Base-by-base conservation (phyloP, 805 yeast species). In the Yarrowia keelungensis region DNA sequence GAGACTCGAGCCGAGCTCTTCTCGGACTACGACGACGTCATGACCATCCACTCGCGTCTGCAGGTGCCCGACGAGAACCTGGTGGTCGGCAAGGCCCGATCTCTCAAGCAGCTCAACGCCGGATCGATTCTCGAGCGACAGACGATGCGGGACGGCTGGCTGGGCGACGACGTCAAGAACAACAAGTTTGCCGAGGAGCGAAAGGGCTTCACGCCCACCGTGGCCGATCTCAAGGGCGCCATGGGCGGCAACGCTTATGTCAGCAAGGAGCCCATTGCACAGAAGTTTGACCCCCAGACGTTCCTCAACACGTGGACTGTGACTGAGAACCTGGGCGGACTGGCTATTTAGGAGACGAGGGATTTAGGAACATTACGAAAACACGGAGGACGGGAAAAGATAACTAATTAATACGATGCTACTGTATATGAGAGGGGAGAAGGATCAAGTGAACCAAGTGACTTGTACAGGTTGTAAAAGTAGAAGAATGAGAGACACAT, bases 171-270 rank as follows among this genome's bases (percentile, higher is more conserved):
- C 10, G 65, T 59, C 51, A 59, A 45, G 42, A 59, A 26, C 51
- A 59, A 59, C 65, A n/a, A 16, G 51, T 59, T 43, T 45, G 65
- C 65, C 42, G 65, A 59, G 65, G 65, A 45, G 42, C 50, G 65
- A n/a, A 59, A 59, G 65, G 65, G 65, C 3, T 59, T 59, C 51
- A 59, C 65, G 10, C 68, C 68, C 5, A 54, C 65, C 5, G 68
- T 65, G 12, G 42, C 65, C 10, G 68, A 65, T 16, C 62, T 65
- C 47, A 65, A 65, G 64, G 50, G 68, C 32, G 49, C 62, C 36
- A 42, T 49, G 50, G 62, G 68, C 14, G 68, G 62, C 15, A 38
- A 36, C 14, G 68, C 42, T 4, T 51, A 46, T 14, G 65, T 41
- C 14, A 41, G 42, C 49, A 51, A 49, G 64, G 68, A 53, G 47